These are phyloP conservation scores for Dendrocalamus latiflorus DNA, from an alignment of 202 grass and related monocot species.

Conservation along the genomic window DNA sequence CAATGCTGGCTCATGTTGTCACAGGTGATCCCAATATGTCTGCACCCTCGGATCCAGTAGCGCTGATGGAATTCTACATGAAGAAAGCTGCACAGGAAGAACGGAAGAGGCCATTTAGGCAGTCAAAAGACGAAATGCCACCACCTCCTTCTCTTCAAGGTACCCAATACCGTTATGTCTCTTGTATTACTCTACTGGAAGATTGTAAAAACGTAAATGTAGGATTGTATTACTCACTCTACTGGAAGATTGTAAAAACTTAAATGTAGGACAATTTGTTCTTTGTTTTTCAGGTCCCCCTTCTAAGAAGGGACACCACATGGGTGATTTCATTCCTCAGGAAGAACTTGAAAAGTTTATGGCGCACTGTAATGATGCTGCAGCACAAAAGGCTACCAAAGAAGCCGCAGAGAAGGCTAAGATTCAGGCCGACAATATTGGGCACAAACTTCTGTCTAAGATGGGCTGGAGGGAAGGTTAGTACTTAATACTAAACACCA, in stretches of 20 bases:
- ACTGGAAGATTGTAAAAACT: not conserved
- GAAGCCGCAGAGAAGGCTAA: slow-evolving; percentile 80
- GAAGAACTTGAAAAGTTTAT: slow-evolving; percentile 94
- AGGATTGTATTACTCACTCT: not conserved
- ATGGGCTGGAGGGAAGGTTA: no score
- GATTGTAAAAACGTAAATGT: no score
- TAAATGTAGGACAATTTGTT: not conserved
- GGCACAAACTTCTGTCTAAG: no score
- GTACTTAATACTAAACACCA: not conserved
- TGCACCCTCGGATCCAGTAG: slow-evolving; percentile 62
- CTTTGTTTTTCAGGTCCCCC: slow-evolving; percentile 25
- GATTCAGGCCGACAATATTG: no score
- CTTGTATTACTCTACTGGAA: no score
- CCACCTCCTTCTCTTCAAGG: slow-evolving; percentile 93
- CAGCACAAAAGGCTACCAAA: slow-evolving; percentile 53
- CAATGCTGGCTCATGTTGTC: slow-evolving; percentile 7
- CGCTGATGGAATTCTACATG: slow-evolving; percentile 94
- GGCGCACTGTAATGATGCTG: slow-evolving; percentile 69
- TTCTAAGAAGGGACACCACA: slow-evolving; percentile 91
- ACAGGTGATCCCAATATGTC: slow-evolving; percentile 45
- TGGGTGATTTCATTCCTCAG: slow-evolving; percentile 94
- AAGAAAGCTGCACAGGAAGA: slow-evolving; percentile 96
- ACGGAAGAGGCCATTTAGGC: slow-evolving; percentile 54
- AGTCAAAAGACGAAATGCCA: slow-evolving; percentile 94
- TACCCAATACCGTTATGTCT: not conserved